Conservation (phyloP, 1,139 yeast species). For the Sugiyamaella grinbergsii region DNA sequence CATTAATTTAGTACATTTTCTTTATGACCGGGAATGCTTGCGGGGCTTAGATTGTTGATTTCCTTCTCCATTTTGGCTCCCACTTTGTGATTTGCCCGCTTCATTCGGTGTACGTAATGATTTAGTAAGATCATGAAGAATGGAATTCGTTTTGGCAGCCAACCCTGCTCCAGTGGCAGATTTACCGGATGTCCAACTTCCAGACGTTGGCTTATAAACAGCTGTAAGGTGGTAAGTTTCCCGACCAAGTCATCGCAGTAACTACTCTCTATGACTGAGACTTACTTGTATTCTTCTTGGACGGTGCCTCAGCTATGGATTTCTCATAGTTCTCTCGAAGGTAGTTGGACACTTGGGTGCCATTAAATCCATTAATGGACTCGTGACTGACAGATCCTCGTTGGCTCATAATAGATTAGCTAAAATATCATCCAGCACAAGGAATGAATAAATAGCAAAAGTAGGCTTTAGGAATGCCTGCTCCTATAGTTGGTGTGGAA, state of each 20-base stretch:
- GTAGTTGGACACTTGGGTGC: constrained; percentile 34
- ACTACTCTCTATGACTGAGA: not conserved
- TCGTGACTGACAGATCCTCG: constrained; percentile 19
- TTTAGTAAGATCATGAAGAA: constrained; percentile 30
- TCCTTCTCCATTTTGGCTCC: constrained; percentile 10
- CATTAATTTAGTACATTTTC: not conserved
- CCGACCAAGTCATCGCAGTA: too few relatives aligned
- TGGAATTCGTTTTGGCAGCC: constrained; percentile 24
- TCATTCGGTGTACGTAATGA: constrained; percentile 14
- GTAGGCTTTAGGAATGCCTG: too few relatives aligned
- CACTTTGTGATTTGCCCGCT: constrained; percentile 9
- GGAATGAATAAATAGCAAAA: too few relatives aligned
- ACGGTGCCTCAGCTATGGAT: constrained; percentile 24
- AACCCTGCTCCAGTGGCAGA: constrained; percentile 21
- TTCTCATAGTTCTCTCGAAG: constrained; percentile 28
- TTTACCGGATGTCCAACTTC: constrained; percentile 34
- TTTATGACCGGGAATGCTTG: constrained; percentile 15
- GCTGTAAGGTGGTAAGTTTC: constrained; percentile 21
- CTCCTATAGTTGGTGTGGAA: too few relatives aligned
- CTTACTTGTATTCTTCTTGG: constrained; percentile 20
- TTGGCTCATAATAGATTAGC: constrained; percentile 11
- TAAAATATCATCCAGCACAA: not conserved
- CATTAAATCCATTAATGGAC: constrained; percentile 36
- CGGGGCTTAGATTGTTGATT: constrained; percentile 13
- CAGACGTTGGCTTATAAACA: constrained; percentile 32